phyloP scores from a whole-genome alignment of 2,329 filamentous ascomycete genomes.

The Ciborinia camelliae region DNA sequence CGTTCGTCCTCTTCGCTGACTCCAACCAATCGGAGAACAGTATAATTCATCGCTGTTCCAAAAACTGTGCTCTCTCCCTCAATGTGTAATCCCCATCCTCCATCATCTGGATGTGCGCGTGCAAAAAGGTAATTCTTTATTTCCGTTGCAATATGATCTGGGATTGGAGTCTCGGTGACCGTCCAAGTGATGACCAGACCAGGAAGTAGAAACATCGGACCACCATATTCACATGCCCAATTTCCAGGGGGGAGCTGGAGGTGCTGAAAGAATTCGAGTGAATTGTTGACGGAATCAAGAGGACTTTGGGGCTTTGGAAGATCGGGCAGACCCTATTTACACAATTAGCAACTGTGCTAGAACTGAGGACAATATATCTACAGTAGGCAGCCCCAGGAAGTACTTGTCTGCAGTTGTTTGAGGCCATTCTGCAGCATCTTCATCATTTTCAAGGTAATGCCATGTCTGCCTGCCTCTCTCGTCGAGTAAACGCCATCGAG shows the following conservation, averaged over 20 bases:
- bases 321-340: slow-evolving; percentile 64
- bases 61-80: slow-evolving; percentile 92
- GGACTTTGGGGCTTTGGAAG: slow-evolving; percentile 69
- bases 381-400: slow-evolving; percentile 74
- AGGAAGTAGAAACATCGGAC: slow-evolving; percentile 91
- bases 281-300: slow-evolving; percentile 76
- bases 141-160: slow-evolving; percentile 74
- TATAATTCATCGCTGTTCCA: slow-evolving; percentile 87
- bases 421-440: slow-evolving; percentile 73
- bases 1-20: slow-evolving; percentile 78
- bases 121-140: slow-evolving; percentile 87
- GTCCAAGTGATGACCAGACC: slow-evolving; percentile 84
- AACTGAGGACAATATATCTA: slow-evolving; percentile 42
- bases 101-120: slow-evolving; percentile 78
- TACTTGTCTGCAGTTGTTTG: slow-evolving; percentile 89
- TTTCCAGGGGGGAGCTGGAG: slow-evolving; percentile 86
- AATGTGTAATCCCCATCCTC: slow-evolving; percentile 96
- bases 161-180: slow-evolving; percentile 82
- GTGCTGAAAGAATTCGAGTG: slow-evolving; percentile 81
- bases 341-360: slow-evolving; percentile 22
- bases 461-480: slow-evolving; percentile 86
- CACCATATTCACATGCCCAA: slow-evolving; percentile 97
- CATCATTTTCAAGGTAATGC: slow-evolving; percentile 78
- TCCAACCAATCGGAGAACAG: slow-evolving; percentile 73
- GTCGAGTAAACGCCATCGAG: slow-evolving; percentile 79